phyloP scores from a whole-genome alignment of 495 filamentous ascomycete genomes.

The Parmelia sp. region DNA sequence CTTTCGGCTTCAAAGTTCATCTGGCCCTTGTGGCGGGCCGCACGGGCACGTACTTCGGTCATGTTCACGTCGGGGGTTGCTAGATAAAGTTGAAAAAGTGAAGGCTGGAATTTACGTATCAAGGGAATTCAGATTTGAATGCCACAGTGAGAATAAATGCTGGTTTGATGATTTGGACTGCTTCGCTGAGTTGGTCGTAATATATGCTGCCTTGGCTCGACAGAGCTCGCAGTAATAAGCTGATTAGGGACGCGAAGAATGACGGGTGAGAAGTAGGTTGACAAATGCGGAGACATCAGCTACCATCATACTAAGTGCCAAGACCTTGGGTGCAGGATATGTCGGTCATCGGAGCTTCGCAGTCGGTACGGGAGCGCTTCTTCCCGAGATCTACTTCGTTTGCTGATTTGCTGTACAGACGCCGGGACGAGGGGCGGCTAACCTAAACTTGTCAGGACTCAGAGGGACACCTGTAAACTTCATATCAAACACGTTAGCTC shows the following conservation, averaged over 20 bases:
- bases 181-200: not conserved
- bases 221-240: not conserved
- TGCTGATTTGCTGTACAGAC: not conserved
- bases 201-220: not conserved
- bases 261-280: not conserved
- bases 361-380: not conserved
- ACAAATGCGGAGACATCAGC: not conserved
- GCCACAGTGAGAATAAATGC: not conserved
- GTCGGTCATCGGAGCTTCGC: not conserved
- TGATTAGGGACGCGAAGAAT: not conserved
- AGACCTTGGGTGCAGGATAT: not conserved
- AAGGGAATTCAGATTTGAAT: not conserved
- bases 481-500: not conserved
- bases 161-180: not conserved
- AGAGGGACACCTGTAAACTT: not conserved
- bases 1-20: constrained; percentile 81
- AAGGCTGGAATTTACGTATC: not conserved
- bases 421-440: not conserved
- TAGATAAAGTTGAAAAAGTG: not conserved
- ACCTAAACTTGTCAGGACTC: not conserved
- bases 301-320: not conserved
- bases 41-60: constrained; percentile 69
- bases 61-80: constrained; percentile 23
- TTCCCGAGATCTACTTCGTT: not conserved
- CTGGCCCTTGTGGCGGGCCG: constrained; percentile 78